Conservation (phyloP, 2,329 filamentous ascomycete species). For the Ceratocystis huliohia region DNA sequence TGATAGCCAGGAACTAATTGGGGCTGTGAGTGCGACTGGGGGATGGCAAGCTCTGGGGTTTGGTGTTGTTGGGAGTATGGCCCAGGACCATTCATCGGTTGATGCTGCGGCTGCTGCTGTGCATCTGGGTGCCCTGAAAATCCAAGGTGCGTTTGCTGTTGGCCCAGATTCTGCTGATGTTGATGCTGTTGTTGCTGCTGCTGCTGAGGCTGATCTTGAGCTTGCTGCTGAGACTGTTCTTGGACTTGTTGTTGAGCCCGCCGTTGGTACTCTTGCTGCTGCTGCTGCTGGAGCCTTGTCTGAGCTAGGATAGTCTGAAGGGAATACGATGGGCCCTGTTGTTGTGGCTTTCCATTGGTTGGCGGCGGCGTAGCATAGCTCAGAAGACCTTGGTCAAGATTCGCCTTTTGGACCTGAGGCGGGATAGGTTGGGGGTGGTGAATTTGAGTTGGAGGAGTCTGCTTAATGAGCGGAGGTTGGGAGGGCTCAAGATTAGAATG, state of each 20-base stretch:
- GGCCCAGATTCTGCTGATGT: slow-evolving; percentile 14
- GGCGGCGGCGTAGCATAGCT: slow-evolving; percentile 22
- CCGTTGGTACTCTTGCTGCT: slow-evolving; percentile 21
- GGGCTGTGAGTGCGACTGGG: slow-evolving; percentile 18
- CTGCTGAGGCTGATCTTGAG: slow-evolving; percentile 25
- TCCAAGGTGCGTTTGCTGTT: not conserved
- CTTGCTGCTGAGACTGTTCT: slow-evolving; percentile 20
- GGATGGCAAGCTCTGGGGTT: not conserved
- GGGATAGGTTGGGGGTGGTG: slow-evolving; percentile 39
- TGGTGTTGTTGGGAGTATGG: slow-evolving; percentile 14
- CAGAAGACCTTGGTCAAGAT: slow-evolving; percentile 24
- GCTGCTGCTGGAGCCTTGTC: slow-evolving; percentile 19
- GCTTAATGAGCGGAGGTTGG: slow-evolving; percentile 31
- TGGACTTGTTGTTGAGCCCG: slow-evolving; percentile 14
- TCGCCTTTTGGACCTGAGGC: slow-evolving; percentile 42
- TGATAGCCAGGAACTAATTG: slow-evolving; percentile 11
- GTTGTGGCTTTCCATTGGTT: slow-evolving; percentile 16
- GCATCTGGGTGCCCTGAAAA: not conserved
- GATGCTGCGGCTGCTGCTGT: not conserved
- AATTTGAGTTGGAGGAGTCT: slow-evolving; percentile 26
- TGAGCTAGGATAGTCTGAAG: slow-evolving; percentile 19
- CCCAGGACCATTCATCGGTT: slow-evolving; percentile 1
- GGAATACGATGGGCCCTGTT: slow-evolving; percentile 9
- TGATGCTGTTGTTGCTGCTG: slow-evolving; percentile 22
- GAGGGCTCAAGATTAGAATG: slow-evolving; percentile 40